These are phyloP conservation scores for Panaeolus papilionaceus DNA, from an alignment of 768 basidiomycete genomes.

Conservation along the genomic window DNA sequence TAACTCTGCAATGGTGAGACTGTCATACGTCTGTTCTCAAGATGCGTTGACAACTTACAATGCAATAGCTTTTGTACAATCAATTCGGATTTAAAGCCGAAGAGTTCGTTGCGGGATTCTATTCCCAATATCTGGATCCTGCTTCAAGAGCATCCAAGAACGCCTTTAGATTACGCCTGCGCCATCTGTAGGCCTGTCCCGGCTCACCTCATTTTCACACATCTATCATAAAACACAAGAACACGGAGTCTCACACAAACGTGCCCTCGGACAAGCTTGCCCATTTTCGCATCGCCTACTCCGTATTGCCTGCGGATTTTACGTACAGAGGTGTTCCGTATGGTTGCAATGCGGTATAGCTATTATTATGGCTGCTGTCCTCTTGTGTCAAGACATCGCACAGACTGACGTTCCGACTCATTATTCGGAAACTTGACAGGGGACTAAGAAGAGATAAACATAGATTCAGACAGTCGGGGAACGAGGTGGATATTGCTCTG, in stretches of 20 bases:
- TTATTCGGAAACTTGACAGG: not conserved
- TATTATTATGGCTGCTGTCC: not conserved
- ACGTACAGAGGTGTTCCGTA: conserved; percentile 1
- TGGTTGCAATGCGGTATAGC: not conserved
- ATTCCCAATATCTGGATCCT: conserved; percentile 77
- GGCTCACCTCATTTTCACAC: not conserved
- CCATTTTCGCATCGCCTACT: conserved; percentile 2
- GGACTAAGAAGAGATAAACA: not conserved
- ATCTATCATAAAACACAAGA: not conserved
- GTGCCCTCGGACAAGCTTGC: not conserved
- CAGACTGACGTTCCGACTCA: not conserved
- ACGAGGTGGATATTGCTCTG: not conserved
- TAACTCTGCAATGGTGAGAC: conserved; percentile 76
- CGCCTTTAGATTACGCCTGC: conserved; percentile 78
- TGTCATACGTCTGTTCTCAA: not conserved
- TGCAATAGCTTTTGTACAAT: conserved; percentile 75
- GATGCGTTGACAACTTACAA: conserved; percentile 6
- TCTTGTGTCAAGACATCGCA: not conserved
- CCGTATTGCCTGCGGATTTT: conserved; percentile 4
- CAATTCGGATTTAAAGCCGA: conserved; percentile 90
- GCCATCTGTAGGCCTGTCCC: conserved; percentile 42
- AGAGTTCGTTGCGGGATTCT: conserved; percentile 83
- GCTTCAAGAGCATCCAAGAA: conserved; percentile 79
- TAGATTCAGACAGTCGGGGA: not conserved
- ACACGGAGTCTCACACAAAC: not conserved